Percentiles rank a stretch among this genome's conserved stretches.
Conservation (phyloP, 306 rosid genomes). For the Acmispon strigosus region DNA sequence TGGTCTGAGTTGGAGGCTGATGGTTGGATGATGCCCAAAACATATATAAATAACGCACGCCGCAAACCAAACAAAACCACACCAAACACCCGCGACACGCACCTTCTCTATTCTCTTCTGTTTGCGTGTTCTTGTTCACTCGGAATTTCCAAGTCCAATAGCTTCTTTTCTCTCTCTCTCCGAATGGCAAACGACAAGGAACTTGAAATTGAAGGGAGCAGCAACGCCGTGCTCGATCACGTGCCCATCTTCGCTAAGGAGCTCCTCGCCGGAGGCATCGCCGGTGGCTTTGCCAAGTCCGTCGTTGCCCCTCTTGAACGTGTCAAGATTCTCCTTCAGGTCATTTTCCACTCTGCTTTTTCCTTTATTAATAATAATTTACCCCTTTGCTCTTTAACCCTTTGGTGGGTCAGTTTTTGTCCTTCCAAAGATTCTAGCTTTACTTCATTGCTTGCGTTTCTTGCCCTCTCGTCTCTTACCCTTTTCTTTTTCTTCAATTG, state of each 20-base stretch:
- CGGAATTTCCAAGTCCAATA: neutral
- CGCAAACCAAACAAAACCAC: neutral
- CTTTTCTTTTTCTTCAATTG: neutral
- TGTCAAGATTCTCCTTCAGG: constrained; percentile 91
- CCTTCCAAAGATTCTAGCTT: neutral
- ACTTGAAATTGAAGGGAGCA: constrained; percentile 16
- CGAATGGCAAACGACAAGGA: constrained; percentile 40
- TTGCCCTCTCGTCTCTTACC: neutral
- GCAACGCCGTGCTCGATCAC: constrained; percentile 23
- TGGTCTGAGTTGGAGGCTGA: neutral
- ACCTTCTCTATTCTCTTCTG: neutral
- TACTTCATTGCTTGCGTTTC: neutral
- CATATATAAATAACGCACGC: neutral
- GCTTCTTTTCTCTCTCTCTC: neutral
- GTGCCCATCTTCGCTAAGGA: constrained; percentile 82
- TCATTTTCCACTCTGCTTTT: neutral
- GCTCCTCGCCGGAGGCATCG: constrained; percentile 75
- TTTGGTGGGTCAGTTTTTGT: neutral
- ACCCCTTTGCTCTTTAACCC: neutral
- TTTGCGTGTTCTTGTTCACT: neutral
- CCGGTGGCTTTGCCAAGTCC: constrained; percentile 78
- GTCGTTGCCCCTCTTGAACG: constrained; percentile 91
- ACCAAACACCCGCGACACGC: neutral
- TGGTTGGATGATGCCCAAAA: neutral
- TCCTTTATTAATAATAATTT: neutral